Base-by-base conservation (phyloP, 306 rosid species). In the Hippophae rhamnoides region DNA sequence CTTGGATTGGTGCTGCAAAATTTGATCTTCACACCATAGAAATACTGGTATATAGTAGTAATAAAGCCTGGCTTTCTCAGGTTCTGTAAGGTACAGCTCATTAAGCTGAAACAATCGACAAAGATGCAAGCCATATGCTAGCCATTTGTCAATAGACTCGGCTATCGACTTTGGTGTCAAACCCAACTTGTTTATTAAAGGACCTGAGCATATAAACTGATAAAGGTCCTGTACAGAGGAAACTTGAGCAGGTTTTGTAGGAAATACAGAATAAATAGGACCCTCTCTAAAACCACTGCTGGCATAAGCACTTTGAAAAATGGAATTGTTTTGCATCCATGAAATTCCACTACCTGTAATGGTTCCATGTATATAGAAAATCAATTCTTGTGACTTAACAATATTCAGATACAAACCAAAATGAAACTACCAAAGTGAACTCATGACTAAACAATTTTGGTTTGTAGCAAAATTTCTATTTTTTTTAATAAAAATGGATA, bases 21-120 rank as follows among this genome's bases (percentile, higher is more conserved):
- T 85, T 77, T 88, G 93, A 43, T 75, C 79, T 67, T 92, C 88
- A 62, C 96, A 85, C 99, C 99, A 88, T 13, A 92, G 14, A 76
- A 92, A 88, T 54, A 92, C 88, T 0, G 96, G 95, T 65, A 92
- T 62, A 50, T 92, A 92, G 79, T 92, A 92, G 69, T 88, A 96
- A 73, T 85, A 92, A 10, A 92, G 38, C 84, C 99, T 80, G 62
- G 86, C 96, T 76, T 88, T 88, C 64, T 92, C 93, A 54, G 89
- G 82, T 41, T 57, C 73, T 1, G 82, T 74, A 43, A 92, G 84
- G 70, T 54, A 69, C 81, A 92, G 47, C 46, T 88, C 95, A n/a
- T 80, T 83, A 60, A 88, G 86, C 74, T 81, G 79, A 74, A 92
- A 92, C 61, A 88, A 66, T 53, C 68, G 77, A 67, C 95, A 81